Conservation (phyloP, 495 filamentous ascomycete genomes). For the Saxispiralis lemnorum region DNA sequence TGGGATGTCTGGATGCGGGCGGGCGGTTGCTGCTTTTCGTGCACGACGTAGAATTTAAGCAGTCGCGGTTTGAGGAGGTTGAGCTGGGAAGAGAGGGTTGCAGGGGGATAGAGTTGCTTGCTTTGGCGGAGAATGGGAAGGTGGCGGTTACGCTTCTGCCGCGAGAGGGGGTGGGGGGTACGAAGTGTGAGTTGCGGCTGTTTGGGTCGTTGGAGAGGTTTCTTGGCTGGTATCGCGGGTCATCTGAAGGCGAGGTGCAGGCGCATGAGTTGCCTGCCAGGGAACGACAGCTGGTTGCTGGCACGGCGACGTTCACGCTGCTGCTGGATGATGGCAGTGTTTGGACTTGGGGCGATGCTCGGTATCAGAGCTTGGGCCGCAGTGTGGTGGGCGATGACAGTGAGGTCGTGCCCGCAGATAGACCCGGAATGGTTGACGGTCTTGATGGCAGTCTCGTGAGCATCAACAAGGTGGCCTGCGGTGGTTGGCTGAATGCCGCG, state of each 20-base stretch:
- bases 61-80: neutral
- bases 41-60: neutral
- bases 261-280: constrained; percentile 6
- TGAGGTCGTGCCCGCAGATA: constrained; percentile 20
- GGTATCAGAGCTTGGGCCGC: constrained; percentile 29
- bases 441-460: constrained; percentile 35
- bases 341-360: constrained; percentile 42
- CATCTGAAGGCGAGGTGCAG: neutral
- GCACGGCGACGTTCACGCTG: constrained; percentile 34
- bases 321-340: constrained; percentile 33
- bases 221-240: constrained; percentile 7
- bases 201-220: constrained; percentile 4
- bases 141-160: constrained; percentile 10
- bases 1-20: neutral
- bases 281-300: constrained; percentile 30
- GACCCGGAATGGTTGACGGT: constrained; percentile 29
- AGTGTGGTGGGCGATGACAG: neutral
- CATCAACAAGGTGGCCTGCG: constrained; percentile 34
- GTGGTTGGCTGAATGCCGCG: constrained; percentile 40
- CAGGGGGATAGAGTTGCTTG: neutral
- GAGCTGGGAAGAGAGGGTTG: neutral
- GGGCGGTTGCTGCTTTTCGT: neutral
- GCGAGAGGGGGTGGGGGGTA: neutral
- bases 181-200: constrained; percentile 9
- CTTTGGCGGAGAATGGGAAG: constrained; percentile 5